Base-by-base conservation (phyloP, 805 yeast genomes). In the Wickerhamomyces bisporus region DNA sequence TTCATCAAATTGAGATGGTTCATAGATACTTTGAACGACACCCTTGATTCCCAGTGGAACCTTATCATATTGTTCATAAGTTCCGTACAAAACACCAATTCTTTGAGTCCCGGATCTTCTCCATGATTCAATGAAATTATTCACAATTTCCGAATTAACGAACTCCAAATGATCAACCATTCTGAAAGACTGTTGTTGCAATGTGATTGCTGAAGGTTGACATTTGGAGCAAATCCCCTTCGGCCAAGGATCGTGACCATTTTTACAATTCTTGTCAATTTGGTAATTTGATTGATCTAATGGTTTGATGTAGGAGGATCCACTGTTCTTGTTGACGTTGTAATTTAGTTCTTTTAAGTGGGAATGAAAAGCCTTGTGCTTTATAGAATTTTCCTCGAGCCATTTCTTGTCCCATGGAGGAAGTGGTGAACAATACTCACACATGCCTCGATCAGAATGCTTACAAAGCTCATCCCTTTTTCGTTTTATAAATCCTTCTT, bases 91-190 rank as follows among this genome's bases (percentile, higher is more conserved):
- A 41, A 82, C 70, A 0, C 96, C 98, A 39, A 83, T 70, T 52
- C 98, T 74, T 63, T 93, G 99, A 16, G 75, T 65, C 3, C 96
- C 98, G 0, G 94, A 75, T 36, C 68, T 66, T 61, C 99, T 79
- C 99, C 99, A 93, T 17, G 84, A 66, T 48, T 93, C 94, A 39
- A 93, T 86, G 60, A 93, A 93, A 26, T 73, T 68, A 59, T 93
- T 86, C 38, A 93, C 75, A 19, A 88, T 72, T 11, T 70, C 67
- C 36, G 88, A 77, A 41, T 77, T 77, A 18, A 86, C 78, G 59
- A 89, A 86, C 58, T 93, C 98, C 23, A 93, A 93, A 63, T 93
- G 98, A 59, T 93, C 99, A 21, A 94, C 96, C 95, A 93, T 86
- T 51, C 99, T 75, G 60, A 86, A 93, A 26, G 71, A 67, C 59